These are phyloP conservation scores for Skeletonema marinoi DNA, from an alignment of 108 stramenopile species.

Conservation along the genomic window DNA sequence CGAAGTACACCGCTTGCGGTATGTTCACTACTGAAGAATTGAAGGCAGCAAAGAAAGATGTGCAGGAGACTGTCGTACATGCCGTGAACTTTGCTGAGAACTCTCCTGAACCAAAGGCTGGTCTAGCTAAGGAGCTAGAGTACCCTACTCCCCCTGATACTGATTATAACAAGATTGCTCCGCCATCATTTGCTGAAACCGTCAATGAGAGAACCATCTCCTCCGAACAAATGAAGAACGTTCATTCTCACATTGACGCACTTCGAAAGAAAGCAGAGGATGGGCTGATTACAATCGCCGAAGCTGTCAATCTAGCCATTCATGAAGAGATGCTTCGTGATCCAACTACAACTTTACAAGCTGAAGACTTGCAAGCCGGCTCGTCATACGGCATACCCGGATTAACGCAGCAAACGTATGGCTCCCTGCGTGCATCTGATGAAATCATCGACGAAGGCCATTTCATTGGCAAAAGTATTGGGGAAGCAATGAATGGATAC, in stretches of 20 bases:
- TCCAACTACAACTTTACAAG: conserved; percentile 68
- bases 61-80: conserved; percentile 36
- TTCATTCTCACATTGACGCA: conserved; percentile 30
- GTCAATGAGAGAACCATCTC: conserved; percentile 38
- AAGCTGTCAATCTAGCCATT: conserved; percentile 71
- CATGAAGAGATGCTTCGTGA: conserved; percentile 73
- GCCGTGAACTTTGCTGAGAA: conserved; percentile 55
- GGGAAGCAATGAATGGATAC: conserved; percentile 79
- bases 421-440: conserved; percentile 59
- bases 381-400: conserved; percentile 69
- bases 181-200: conserved; percentile 34
- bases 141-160: conserved; percentile 58
- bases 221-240: conserved; percentile 13
- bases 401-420: conserved; percentile 69
- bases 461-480: conserved; percentile 74
- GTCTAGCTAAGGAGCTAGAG: conserved; percentile 61
- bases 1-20: conserved; percentile 9
- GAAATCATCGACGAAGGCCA: conserved; percentile 81
- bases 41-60: conserved; percentile 32
- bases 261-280: conserved; percentile 33
- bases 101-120: conserved; percentile 45
- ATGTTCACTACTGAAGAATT: conserved; percentile 30
- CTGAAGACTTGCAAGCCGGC: conserved; percentile 71
- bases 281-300: conserved; percentile 61
- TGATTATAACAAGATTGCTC: conserved; percentile 57